Conservation (phyloP, 129 eudicot species). For the Glebionis coronaria region DNA sequence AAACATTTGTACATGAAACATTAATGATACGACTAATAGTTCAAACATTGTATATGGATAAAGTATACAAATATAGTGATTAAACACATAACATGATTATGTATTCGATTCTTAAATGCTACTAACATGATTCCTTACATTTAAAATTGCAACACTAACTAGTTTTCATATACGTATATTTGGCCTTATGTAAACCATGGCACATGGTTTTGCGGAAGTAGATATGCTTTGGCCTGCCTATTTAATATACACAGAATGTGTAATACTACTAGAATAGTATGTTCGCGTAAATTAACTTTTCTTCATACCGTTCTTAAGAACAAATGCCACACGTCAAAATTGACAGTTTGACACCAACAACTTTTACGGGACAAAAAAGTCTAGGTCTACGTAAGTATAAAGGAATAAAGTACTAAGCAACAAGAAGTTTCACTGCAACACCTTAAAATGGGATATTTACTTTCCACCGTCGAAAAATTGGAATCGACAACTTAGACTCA, state of each 20-base stretch:
- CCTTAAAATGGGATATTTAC: constrained; percentile 8
- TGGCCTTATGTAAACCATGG: constrained; percentile 18
- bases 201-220: constrained; percentile 31
- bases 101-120: constrained; percentile 23
- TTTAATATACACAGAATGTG: background rate
- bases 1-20: constrained; percentile 7
- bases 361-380: background rate
- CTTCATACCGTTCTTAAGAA: too few relatives aligned
- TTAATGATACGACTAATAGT: background rate
- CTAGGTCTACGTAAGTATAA: constrained; percentile 6
- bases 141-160: constrained; percentile 3
- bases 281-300: too few relatives aligned
- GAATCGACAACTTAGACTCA: constrained; percentile 17
- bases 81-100: constrained; percentile 25
- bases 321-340: too few relatives aligned
- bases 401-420: background rate
- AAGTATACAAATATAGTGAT: constrained; percentile 17
- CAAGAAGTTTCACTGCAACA: constrained; percentile 22
- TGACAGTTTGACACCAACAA: too few relatives aligned
- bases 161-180: background rate
- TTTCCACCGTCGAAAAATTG: background rate
- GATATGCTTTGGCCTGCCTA: constrained; percentile 11
- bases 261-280: background rate
- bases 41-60: constrained; percentile 11
- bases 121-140: constrained; percentile 19